Conservation (phyloP, 768 basidiomycete genomes). For the Leccinum truebloodii region DNA sequence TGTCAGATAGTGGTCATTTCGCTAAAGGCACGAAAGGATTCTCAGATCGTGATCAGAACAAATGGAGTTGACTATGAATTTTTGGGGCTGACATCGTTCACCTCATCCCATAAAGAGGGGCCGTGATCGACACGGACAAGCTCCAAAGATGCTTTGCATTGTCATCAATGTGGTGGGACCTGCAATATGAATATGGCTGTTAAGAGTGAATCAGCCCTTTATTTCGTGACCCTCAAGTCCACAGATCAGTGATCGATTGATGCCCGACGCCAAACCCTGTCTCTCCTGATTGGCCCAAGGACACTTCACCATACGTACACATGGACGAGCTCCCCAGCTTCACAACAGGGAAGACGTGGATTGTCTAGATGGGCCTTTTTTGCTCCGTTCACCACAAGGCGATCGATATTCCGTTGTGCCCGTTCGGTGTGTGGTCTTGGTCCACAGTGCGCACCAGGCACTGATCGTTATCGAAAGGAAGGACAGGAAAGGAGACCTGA, state of each 20-base stretch:
- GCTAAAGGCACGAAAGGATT: not conserved
- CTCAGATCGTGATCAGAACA: not conserved
- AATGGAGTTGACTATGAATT: not conserved
- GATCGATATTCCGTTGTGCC: not conserved
- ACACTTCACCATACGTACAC: not conserved
- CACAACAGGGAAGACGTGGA: not conserved
- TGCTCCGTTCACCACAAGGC: not conserved
- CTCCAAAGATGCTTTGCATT: not conserved
- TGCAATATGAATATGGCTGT: not conserved
- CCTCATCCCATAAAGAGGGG: not conserved
- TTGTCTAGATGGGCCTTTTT: not conserved
- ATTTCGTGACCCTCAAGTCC: not conserved
- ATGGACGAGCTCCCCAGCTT: not conserved
- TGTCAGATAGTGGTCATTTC: not conserved
- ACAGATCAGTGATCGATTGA: not conserved
- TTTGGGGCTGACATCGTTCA: not conserved
- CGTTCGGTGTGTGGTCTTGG: not conserved
- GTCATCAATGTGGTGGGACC: not conserved
- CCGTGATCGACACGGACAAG: not conserved
- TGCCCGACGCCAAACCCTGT: not conserved
- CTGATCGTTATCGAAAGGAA: constrained; percentile 3
- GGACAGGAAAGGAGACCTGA: not conserved
- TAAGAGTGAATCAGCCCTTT: not conserved
- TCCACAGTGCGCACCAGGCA: constrained; percentile 5
- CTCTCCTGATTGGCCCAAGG: not conserved